Evolutionary conservation across 192 early-diverging fungal species (phyloP), one percentile per base, ranked within the genome.

Genomic region (Globomyces pollinis-pini): DNA sequence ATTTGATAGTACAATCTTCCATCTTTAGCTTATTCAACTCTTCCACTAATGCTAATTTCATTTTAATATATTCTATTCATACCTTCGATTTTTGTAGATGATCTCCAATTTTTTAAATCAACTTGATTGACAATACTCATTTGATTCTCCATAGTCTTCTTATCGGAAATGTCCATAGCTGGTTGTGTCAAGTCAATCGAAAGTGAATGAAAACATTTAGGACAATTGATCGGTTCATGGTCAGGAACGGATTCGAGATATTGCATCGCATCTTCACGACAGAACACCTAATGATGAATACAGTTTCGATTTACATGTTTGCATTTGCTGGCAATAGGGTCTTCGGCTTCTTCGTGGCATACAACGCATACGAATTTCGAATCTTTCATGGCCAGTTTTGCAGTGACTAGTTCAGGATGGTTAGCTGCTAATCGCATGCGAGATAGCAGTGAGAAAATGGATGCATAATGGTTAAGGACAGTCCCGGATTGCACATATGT

Each of bases 21-120:
- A 77, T 71, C 36, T 86, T 84, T 28, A 89, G 77, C 3, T 66
- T 67, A 16, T 84, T 84, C 24, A 94, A 74, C 42, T 96, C 91
- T 68, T 94, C 91, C 6, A 93, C 88, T 12, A 96, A 76, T 0
- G 91, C 91, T n/a, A n/a, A n/a, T n/a, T n/a, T n/a, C n/a, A n/a
- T n/a, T n/a, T n/a, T n/a, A n/a, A n/a, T n/a, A n/a, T n/a, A n/a
- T n/a, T n/a, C n/a, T n/a, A n/a, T n/a, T n/a, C n/a, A n/a, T n/a
- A n/a, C n/a, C n/a, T 66, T 96, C 91, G 58, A 96, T 96, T 65
- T 96, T 96, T 41, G 93, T 91, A 26, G 87, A 89, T 39, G 88
- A 90, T 33, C 86, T 67, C 93, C 93, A 96, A 6, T 74, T 80
- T 34, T 64, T 61, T 84, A 96, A 86, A 67, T 96, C 82, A 43